Base-by-base conservation (phyloP, 225 moss, liverwort and hornwort genomes). In the Asterella californica region DNA sequence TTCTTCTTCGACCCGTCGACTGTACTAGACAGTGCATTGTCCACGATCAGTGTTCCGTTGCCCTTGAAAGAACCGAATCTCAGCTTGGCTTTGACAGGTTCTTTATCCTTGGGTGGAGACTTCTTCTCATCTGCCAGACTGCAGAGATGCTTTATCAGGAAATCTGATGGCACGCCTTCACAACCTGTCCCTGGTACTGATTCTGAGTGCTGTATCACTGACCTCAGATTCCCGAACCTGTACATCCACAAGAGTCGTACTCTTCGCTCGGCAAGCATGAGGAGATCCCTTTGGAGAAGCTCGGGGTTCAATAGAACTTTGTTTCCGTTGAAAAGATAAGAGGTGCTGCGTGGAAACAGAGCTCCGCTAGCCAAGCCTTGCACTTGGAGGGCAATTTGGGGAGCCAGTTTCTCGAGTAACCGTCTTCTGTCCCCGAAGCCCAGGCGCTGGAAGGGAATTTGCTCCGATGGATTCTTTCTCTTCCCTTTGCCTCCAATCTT, bases 391-490 rank as follows among this genome's bases (percentile, higher is more conserved):
- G 86, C 86, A 37, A 88, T 79, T 79, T 88, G 79, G 7, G 85
- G 88, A 8, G 88, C 83, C 18, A 90, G 76, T 15, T 81, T 66
- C 72, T 90, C 88, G 47, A 90, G 76, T 79, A 90, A 80, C 63
- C 90, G 81, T 79, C 90, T 85, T 30, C 88, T 83, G 75, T 88
- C 90, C 17, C 90, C 90, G 69, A 88, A 90, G 34, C 86, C 82
- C 37, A 90, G 82, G 15, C 81, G 83, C 59, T 85, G 83, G 57
- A 90, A 90, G 14, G 81, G 79, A 49, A 88, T 81, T 50, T 74
- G 81, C 82, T 86, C 83, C 29, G 77, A 67, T 33, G 62, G 25
- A 9, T 27, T 47, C 75, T 78, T 90, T 52, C 81, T 81, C 79
- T 84, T 48, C 83, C 81, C 57, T 75, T 84, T 85, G 27, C 33